phyloP scores from a whole-genome alignment of 345 rosid species.

The Fremontodendron californicum region DNA sequence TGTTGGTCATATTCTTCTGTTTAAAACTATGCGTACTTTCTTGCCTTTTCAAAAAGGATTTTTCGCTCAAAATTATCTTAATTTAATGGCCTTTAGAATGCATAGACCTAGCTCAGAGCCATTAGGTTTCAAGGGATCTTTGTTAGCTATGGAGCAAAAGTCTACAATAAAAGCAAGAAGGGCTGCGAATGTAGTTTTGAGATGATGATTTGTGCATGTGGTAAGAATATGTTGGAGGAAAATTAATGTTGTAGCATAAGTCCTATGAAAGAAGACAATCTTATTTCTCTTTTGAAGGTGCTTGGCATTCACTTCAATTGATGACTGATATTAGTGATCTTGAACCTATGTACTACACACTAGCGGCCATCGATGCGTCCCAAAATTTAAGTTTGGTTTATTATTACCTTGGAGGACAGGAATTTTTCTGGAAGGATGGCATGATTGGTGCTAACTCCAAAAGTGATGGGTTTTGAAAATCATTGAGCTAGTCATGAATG shows the following conservation, averaged over 20 bases:
- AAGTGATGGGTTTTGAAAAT: neutral
- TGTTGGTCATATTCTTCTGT: neutral
- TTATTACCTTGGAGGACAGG: neutral
- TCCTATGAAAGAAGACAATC: neutral
- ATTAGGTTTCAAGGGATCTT: neutral
- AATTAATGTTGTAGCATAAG: neutral
- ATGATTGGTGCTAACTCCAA: neutral
- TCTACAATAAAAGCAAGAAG: neutral
- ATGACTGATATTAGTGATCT: neutral
- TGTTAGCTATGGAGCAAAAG: neutral
- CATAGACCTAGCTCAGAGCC: neutral
- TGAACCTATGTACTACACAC: neutral
- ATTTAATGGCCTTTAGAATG: neutral
- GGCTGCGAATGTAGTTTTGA: neutral
- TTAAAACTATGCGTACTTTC: neutral
- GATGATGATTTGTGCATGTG: neutral
- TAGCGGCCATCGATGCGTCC: neutral
- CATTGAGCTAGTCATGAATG: neutral
- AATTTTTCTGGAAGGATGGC: neutral
- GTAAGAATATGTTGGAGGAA: neutral
- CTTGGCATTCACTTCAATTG: neutral
- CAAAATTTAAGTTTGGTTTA: neutral
- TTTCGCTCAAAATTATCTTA: neutral
- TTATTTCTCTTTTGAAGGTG: neutral
- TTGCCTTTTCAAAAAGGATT: neutral